Base-by-base conservation (phyloP, 768 basidiomycete species). In the Russula griseocarnosa region DNA sequence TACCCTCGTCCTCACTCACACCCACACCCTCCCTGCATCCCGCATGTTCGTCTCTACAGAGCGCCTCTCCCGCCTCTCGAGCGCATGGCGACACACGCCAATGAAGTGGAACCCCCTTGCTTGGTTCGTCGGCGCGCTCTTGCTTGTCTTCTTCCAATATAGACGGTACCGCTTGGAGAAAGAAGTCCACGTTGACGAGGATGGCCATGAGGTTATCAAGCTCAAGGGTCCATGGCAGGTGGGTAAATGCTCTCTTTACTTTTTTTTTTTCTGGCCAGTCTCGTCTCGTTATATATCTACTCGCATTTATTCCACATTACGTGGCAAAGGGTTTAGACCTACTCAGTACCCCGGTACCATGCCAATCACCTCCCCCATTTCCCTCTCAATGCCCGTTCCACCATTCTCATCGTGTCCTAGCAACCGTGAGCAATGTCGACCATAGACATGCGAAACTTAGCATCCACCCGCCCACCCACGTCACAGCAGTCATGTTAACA, bases 41-140 rank as follows among this genome's bases (percentile, higher is more conserved):
- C 63, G 65, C 65, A 70, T 52, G 63, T 54, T 62, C 18, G 2
- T 55, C 6, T 66, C 50, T 4, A 30, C 73, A 87, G 89, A 82
- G 49, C 84, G 81, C 72, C 74, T 95, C 8, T 78, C 88, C n/a
- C 84, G 81, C 72, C 74, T 95, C 8, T 78, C 88, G 32, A 80
- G 82, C 64, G 90, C 92, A 30, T 94, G 92, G 92, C 86, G 82
- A 6, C 79, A 86, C 70, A 94, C 95, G 0, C 92, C 93, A 0
- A 94, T 90, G 40, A 91, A 86, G 75, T 98, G 95, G 95, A 96
- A 95, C 69, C 95, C n/a, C 11, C 82, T 98, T 51, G 94, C 94
- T 18, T 76, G 96, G 61, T 92, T 92, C 13, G 88, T 94, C 32
- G 94, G 94, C 42, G 93, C 92, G 2, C 79, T 94, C n/a, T 82